Evolutionary conservation across 768 basidiomycete species (phyloP), one percentile per base, ranked within the genome.

Genomic region (Suillus spraguei): DNA sequence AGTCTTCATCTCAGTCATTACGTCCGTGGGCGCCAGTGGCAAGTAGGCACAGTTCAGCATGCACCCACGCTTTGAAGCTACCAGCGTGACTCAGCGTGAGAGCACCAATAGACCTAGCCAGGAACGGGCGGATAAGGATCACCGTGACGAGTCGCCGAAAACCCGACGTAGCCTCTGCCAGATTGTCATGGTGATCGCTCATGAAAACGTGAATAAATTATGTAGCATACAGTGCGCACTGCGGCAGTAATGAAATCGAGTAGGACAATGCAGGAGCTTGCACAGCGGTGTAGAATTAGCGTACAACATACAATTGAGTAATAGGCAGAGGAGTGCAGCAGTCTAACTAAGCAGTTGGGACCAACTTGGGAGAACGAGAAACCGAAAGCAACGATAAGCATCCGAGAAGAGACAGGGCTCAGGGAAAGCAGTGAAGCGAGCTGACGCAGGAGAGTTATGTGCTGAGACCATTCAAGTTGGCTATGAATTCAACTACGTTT

Each of bases 31-130:
- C 55, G 36, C 46, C 5, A 6, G 5, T 47, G 46, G 13, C 22
- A 24, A 24, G 28, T 32, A 7, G 17, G 32, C 52, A 10, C 17
- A 20, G 52, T 33, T 10, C 32, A 36, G 33, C 13, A 16, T 8
- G 47, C 47, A 49, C 3, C 14, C 22, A 49, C 3, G n/a, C 5
- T 49, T 7, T 14, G 14, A 24, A 14, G 6, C 14, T 50, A n/a
- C n/a, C n/a, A n/a, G 13, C 11, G 16, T 53, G 52, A 53, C 52
- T 53, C 20, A n/a, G 33, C 52, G 52, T 53, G 52, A n/a, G 17
- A 52, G 17, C 17, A 9, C 17, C 24, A 28, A 28, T 28, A 49
- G 49, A 50, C 16, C 7, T 28, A 28, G 28, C 28, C 28, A 28
- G 28, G 28, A 28, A 28, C 28, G 47, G 28, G 28, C 49, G 16